Evolutionary conservation across 768 basidiomycete species (phyloP), one percentile per base, ranked within the genome.

Genomic region (Psilocybe tampanensis): DNA sequence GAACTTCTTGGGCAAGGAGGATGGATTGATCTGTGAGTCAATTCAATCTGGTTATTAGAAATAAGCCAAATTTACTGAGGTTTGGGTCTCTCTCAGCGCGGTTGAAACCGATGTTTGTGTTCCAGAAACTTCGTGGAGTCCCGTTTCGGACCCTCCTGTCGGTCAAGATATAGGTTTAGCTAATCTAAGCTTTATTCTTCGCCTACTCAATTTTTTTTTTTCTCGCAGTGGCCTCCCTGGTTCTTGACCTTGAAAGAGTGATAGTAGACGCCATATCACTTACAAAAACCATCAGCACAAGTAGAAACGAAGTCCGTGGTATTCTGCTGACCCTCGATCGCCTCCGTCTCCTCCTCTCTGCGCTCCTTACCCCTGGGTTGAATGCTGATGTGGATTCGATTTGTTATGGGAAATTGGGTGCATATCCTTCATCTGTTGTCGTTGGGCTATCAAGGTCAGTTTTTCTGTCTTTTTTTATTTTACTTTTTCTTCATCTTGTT

Each of bases 1-100:
- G 93, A 94, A 47, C 76, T 94, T 54, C 64, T 96, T 4, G 69
- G 67, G 1, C 81, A 90, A 66, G 87, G 88, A 0, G 83, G 82
- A 1, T 98, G 95, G 96, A 70, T 72, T 17, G 79, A 86, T 51
- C 65, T 90, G 96, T 95, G 64, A 43, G 79, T 61, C 6, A 36
- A 44, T 17, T 7, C 9, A 23, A 17, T 24, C 13, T 6, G n/a
- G n/a, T n/a, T n/a, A n/a, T n/a, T n/a, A n/a, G n/a, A n/a, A n/a
- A n/a, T n/a, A n/a, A n/a, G n/a, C n/a, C n/a, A n/a, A n/a, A n/a
- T n/a, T n/a, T n/a, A n/a, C n/a, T n/a, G n/a, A n/a, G n/a, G n/a
- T n/a, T n/a, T n/a, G n/a, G n/a, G n/a, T n/a, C 19, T 47, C 44
- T 34, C 9, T 12, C 56, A 71, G 72, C 44, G 52, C 62, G 23